Evolutionary conservation across 306 rosid species (phyloP).

Genomic region (Vigna trinervia): DNA sequence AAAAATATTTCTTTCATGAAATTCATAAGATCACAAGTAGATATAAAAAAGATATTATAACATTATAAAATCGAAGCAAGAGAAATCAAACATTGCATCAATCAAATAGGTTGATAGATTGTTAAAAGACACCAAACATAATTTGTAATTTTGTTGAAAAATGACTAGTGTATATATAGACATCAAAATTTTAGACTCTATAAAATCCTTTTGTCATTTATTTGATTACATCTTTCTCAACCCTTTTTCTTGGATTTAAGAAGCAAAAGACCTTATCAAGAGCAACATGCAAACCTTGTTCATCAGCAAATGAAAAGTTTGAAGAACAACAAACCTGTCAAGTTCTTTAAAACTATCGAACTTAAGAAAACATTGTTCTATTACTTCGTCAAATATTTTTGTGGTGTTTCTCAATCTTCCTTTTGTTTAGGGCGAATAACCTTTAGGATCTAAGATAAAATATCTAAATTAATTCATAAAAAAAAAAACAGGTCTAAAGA

Average conservation of each 20-base stretch:
- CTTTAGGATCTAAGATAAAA: not conserved
- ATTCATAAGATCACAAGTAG: constrained; percentile 4
- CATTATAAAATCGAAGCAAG: not conserved
- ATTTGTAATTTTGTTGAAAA: not conserved
- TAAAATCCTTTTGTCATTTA: not conserved
- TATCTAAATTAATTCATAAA: constrained; percentile 3
- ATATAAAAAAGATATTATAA: constrained; percentile 6
- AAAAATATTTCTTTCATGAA: constrained; percentile 39
- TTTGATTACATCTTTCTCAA: not conserved
- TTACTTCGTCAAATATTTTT: not conserved
- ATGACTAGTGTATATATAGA: not conserved
- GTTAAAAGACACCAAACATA: not conserved
- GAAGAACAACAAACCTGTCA: not conserved
- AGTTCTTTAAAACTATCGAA: constrained; percentile 15
- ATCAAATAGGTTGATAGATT: constrained; percentile 9
- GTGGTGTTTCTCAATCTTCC: not conserved
- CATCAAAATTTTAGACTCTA: constrained; percentile 25
- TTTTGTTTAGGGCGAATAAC: constrained; percentile 10
- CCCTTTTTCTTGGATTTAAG: not conserved
- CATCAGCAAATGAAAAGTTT: constrained; percentile 31
- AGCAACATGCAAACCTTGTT: not conserved
- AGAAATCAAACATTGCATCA: constrained; percentile 22
- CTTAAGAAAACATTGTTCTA: constrained; percentile 19
- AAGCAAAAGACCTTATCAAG: not conserved
- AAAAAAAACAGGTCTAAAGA: constrained; percentile 9